A percentile compares a stretch with the other conserved stretches of the same genome.
phyloP scores from a whole-genome alignment of 495 filamentous ascomycete species.

The Chaetomium fimeti region DNA sequence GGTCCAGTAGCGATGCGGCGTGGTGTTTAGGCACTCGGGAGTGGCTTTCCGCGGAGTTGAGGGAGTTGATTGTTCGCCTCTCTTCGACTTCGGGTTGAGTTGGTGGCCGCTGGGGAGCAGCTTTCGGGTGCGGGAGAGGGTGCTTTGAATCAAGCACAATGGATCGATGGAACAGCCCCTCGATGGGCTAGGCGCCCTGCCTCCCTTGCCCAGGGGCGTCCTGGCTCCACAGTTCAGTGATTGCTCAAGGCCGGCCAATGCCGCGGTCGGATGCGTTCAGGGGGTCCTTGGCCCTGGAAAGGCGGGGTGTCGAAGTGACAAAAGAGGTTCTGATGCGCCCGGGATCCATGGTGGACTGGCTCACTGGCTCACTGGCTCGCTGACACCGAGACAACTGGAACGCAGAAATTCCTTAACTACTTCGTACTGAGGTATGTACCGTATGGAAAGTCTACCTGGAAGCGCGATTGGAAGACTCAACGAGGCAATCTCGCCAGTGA shows the following conservation, averaged over 20 bases:
- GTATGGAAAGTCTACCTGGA: neutral
- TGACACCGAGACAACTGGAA: too few relatives aligned
- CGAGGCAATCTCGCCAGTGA: neutral
- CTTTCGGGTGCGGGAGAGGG: neutral
- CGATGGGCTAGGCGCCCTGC: conserved; percentile 11
- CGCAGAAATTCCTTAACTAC: too few relatives aligned
- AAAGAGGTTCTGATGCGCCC: neutral
- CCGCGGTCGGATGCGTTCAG: conserved; percentile 2
- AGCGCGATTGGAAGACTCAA: neutral
- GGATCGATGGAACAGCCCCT: neutral
- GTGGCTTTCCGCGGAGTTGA: neutral
- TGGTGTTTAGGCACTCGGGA: neutral
- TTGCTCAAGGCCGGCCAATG: conserved; percentile 18
- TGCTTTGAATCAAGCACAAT: conserved; percentile 12
- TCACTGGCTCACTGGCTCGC: too few relatives aligned
- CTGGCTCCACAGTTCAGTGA: conserved; percentile 9
- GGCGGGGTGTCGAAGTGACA: neutral
- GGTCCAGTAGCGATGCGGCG: neutral
- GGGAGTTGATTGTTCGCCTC: neutral
- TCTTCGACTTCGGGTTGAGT: neutral
- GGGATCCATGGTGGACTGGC: too few relatives aligned
- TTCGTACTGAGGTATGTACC: too few relatives aligned
- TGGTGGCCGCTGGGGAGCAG: conserved; percentile 1
- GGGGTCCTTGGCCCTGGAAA: conserved; percentile 7
- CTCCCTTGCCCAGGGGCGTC: conserved; percentile 3